phyloP scores from a whole-genome alignment of 2,329 filamentous ascomycete species.

The Chrysoporthe cubensis region DNA sequence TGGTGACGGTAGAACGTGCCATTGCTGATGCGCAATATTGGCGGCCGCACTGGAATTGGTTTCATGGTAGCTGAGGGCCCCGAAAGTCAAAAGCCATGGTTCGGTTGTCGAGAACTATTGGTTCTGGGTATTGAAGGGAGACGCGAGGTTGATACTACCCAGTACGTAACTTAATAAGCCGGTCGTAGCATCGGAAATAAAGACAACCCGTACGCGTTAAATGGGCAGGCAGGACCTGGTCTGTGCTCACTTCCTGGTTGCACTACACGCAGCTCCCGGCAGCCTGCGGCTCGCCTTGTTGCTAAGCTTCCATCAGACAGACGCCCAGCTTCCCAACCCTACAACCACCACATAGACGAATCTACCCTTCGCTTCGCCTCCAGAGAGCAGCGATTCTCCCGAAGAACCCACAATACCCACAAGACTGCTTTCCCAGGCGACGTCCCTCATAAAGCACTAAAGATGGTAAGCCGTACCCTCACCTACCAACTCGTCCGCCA shows the following conservation, averaged over 20 bases:
- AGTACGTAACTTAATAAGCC: background rate
- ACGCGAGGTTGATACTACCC: background rate
- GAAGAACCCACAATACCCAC: conserved; percentile 18
- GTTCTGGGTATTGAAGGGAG: background rate
- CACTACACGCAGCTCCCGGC: conserved; percentile 29
- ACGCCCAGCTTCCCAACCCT: background rate
- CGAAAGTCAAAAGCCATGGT: conserved; percentile 10
- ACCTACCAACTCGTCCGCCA: conserved; percentile 15
- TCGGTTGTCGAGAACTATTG: background rate
- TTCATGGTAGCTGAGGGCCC: conserved; percentile 38
- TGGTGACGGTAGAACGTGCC: conserved; percentile 84
- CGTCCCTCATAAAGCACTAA: conserved; percentile 37
- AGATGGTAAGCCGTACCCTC: conserved; percentile 50
- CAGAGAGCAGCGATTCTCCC: background rate
- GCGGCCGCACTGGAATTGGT: conserved; percentile 45
- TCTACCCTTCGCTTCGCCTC: background rate
- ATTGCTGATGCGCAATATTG: conserved; percentile 73
- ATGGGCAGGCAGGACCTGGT: background rate
- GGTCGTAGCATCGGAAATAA: conserved; percentile 7
- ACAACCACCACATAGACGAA: conserved; percentile 13
- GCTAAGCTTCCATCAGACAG: conserved; percentile 11
- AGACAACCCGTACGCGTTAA: background rate
- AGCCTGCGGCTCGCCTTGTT: conserved; percentile 19
- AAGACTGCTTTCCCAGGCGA: background rate
- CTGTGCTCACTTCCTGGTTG: conserved; percentile 16